Percentiles rank a stretch among this genome's conserved stretches.
These are phyloP conservation scores for Pontederia paniculata DNA, from an alignment of 176 grass and related monocot species.

Conservation along the genomic window DNA sequence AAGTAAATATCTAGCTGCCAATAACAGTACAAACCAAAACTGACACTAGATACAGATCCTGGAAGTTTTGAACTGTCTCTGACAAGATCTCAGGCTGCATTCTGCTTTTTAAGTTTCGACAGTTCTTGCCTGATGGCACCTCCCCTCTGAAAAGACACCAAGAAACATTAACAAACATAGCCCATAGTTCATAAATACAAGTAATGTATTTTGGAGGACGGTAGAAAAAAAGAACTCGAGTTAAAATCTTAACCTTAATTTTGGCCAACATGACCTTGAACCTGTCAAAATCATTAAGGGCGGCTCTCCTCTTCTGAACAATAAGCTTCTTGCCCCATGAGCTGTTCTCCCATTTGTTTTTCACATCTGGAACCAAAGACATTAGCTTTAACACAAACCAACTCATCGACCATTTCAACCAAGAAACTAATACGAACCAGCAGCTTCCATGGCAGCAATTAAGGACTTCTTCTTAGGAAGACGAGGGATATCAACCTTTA, in stretches of 20 bases:
- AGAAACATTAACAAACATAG: background rate
- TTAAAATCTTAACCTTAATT: conserved; percentile 20
- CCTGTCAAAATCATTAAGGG: conserved; percentile 34
- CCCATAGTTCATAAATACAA: background rate
- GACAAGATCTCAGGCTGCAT: background rate
- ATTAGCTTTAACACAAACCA: background rate
- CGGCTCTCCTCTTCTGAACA: conserved; percentile 33
- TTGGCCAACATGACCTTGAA: conserved; percentile 40
- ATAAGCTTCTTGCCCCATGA: conserved; percentile 40
- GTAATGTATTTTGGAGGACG: background rate
- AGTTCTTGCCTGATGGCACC: conserved; percentile 1
- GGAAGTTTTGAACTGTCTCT: background rate
- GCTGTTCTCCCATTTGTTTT: conserved; percentile 35
- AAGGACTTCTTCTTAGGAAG: conserved; percentile 7
- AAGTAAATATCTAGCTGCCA: no score
- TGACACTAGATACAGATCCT: background rate
- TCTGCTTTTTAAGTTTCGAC: conserved; percentile 4
- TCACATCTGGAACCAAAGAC: conserved; percentile 20
- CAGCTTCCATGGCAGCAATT: conserved; percentile 7
- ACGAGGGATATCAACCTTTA: conserved; percentile 9
- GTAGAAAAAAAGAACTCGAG: background rate
- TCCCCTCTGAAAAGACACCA: conserved; percentile 3
- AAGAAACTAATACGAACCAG: background rate
- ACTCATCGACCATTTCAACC: background rate
- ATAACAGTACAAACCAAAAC: background rate